Evolutionary conservation across 2,329 filamentous ascomycete species (phyloP), one percentile per base, ranked within the genome.

Genomic region (Pseudocercospora pini-densiflorae): DNA sequence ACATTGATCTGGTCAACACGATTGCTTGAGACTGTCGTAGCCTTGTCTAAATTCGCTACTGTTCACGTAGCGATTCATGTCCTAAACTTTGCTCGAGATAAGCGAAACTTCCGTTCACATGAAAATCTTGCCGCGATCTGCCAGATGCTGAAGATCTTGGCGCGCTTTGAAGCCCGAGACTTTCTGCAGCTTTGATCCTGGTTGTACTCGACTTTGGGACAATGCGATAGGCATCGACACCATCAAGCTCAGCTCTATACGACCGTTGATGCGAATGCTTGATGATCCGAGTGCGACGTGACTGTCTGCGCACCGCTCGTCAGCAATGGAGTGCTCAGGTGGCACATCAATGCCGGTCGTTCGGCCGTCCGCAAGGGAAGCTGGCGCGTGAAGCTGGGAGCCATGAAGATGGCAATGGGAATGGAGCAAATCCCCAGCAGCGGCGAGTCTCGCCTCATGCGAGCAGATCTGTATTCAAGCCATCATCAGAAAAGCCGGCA

Each of bases 281-380:
- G 70, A 73, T 73, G 72, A 69, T 71, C 63, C 68, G 55, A 58
- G 65, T 66, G 69, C 71, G 66, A 43, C 62, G 60, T 57, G 54
- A 61, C 47, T 43, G 59, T 60, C 58, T 57, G 66, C 69, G 69
- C 65, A 64, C 68, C 31, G 64, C 62, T 27, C 61, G 51, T 62
- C 63, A 14, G 63, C 64, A 61, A 62, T 67, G 64, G 59, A 61
- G 23, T 47, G 68, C 53, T 49, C 24, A 61, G 51, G 19, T 23
- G 16, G 24, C 31, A 31, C 14, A 6, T 43, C 40, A 12, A 23
- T 29, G 59, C 31, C 55, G 65, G 23, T 57, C 61, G 49, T 55
- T 59, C 40, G 40, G 58, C 27, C 31, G 54, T 53, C 2, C 58
- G 29, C 21, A 33, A 5, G 24, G 51, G 16, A 29, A 54, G 23